Percentiles rank a stretch among this genome's conserved stretches.
phyloP scores from a whole-genome alignment of 202 grass and related monocot species.

The Setaria italica region DNA sequence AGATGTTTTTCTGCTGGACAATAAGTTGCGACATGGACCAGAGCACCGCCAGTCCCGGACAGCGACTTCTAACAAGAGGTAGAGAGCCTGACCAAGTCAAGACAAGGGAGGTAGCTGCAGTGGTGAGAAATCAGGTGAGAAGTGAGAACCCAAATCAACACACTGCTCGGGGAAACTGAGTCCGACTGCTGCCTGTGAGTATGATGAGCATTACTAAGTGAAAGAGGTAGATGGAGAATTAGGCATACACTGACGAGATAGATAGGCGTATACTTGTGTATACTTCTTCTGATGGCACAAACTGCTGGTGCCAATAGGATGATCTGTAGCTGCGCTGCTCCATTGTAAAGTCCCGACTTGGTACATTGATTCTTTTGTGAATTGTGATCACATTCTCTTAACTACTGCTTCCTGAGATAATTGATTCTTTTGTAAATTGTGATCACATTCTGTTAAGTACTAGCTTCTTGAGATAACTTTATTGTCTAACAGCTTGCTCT shows the following conservation, averaged over 20 bases:
- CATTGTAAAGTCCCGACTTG: not conserved
- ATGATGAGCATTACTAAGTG: conserved; percentile 10
- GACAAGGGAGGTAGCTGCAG: not conserved
- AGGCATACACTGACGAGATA: conserved; percentile 14
- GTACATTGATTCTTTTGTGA: conserved; percentile 15
- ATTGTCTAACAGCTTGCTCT: not conserved
- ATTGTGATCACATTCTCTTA: not conserved
- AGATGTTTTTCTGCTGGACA: too few species aligned
- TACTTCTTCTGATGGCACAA: conserved; percentile 24
- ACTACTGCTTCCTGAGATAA: not conserved
- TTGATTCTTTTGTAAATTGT: too few species aligned
- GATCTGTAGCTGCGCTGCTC: conserved; percentile 1
- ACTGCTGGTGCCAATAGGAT: conserved; percentile 12
- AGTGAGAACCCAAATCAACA: not conserved
- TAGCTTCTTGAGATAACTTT: not conserved
- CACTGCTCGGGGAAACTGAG: not conserved
- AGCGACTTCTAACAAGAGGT: not conserved
- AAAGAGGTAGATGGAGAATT: conserved; percentile 20
- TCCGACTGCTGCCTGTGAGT: not conserved
- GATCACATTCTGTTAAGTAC: not conserved
- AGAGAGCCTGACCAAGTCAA: not conserved
- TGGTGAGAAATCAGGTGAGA: not conserved
- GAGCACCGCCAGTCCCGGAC: too few species aligned
- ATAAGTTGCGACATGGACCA: too few species aligned
- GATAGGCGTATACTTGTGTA: conserved; percentile 12